These are phyloP conservation scores for Hypoxylon sp. DNA, from an alignment of 2,329 filamentous ascomycete genomes.

Conservation along the genomic window DNA sequence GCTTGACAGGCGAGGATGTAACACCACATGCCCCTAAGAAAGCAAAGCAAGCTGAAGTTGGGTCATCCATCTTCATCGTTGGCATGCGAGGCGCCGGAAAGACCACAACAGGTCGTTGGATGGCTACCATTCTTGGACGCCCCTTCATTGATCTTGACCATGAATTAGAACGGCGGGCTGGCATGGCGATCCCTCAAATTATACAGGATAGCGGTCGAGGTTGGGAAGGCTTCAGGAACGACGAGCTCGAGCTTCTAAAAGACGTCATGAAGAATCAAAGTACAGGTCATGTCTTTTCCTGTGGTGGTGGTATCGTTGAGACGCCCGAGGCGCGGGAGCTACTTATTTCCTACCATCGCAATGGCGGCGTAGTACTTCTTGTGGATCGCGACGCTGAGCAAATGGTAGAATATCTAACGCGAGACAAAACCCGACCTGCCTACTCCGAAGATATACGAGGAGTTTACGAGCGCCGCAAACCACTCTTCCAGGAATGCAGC, in stretches of 20 bases:
- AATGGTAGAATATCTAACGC: constrained; percentile 88
- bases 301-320: constrained; percentile 94
- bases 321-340: constrained; percentile 83
- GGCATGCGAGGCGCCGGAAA: constrained; percentile 98
- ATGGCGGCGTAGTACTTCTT: constrained; percentile 86
- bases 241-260: constrained; percentile 82
- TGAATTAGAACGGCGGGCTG: constrained; percentile 82
- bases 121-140: constrained; percentile 80
- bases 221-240: constrained; percentile 89
- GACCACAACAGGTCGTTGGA: constrained; percentile 92
- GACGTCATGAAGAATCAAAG: constrained; percentile 82
- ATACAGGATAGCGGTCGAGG: constrained; percentile 76
- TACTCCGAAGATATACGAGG: constrained; percentile 93
- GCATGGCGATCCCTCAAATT: constrained; percentile 87
- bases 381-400: constrained; percentile 90
- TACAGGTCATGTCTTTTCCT: constrained; percentile 87
- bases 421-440: constrained; percentile 91
- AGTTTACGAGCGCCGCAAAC: constrained; percentile 90
- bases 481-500: constrained; percentile 93
- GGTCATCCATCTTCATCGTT: constrained; percentile 89
- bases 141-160: constrained; percentile 89
- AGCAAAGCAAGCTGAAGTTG: constrained; percentile 57
- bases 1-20: constrained; percentile 81
- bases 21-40: constrained; percentile 50
- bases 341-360: constrained; percentile 79